Evolutionary conservation across 345 rosid genomes (phyloP), one percentile per base, ranked within the genome.

Genomic region (Sisymbrium irio): DNA sequence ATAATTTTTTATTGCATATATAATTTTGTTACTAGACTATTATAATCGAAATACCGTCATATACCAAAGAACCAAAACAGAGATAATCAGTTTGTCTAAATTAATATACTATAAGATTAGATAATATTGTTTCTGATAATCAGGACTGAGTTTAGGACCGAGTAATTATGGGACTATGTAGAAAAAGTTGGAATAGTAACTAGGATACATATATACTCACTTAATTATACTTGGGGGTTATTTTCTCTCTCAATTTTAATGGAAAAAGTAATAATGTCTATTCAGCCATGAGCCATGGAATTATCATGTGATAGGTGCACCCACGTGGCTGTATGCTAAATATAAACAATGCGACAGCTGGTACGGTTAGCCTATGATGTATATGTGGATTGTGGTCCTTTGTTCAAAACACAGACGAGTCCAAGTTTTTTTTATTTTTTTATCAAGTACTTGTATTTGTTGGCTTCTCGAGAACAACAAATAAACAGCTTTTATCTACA

Each of bases 261-360:
- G 11, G n/a, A 19, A 22, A 39, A 22, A 40, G 12, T 3, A 54
- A 17, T 1, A 54, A 11, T 35, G 44, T 58, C 40, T 35, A 35
- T 17, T 18, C 30, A 59, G 64, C 30, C 45, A 59, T 3, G 45
- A 50, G 15, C 15, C 56, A 50, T 12, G 65, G 12, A 62, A 5
- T 56, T 27, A 15, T 62, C 22, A 62, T 42, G 18, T 5, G 56
- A 65, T 28, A 47, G 58, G 58, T 47, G 30, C 30, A 12, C 3
- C 32, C 76, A 72, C 69, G 69, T 72, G 62, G 54, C 41, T 41
- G 44, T 9, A 72, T 39, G 42, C 35, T 39, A 72, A 28, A 72
- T 62, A 51, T 40, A 51, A 51, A 72, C 44, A 62, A 62, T 19
- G 40, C 53, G 44, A 72, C 76, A 72, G 69, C 76, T 72, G 42